These are phyloP conservation scores for Boletus insuetus DNA, from an alignment of 768 basidiomycete species.

Conservation along the genomic window DNA sequence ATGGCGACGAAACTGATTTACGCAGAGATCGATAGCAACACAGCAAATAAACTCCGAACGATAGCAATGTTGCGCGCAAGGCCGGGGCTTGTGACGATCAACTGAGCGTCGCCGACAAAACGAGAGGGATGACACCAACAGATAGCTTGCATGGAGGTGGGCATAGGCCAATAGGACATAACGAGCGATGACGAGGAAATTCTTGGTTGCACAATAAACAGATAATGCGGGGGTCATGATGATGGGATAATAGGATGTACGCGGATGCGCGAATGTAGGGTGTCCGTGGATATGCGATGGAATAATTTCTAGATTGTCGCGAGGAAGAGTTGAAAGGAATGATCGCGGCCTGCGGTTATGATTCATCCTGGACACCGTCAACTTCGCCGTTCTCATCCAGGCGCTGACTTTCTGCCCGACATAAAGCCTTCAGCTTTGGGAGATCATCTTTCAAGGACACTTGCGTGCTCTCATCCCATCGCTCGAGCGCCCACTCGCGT, in stretches of 20 bases:
- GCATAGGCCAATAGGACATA: slow-evolving; percentile 22
- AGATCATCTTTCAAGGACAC: slow-evolving; percentile 63
- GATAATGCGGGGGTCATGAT: slow-evolving; percentile 22
- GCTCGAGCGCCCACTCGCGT: slow-evolving; percentile 78
- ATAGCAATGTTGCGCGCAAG: slow-evolving; percentile 18
- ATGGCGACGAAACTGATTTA: slow-evolving; percentile 11
- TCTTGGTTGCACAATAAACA: slow-evolving; percentile 30
- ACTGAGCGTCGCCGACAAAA: slow-evolving; percentile 19
- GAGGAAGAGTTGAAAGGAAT: neutral
- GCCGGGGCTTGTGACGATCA: neutral
- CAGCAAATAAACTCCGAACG: slow-evolving; percentile 16
- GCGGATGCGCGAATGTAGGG: slow-evolving; percentile 18
- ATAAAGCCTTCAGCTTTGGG: slow-evolving; percentile 23
- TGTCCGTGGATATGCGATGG: slow-evolving; percentile 28
- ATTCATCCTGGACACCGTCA: slow-evolving; percentile 12
- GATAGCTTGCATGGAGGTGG: slow-evolving; percentile 4
- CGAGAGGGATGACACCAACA: slow-evolving; percentile 10
- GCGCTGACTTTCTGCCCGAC: slow-evolving; percentile 18
- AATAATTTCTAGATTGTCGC: slow-evolving; percentile 21
- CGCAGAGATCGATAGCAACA: slow-evolving; percentile 29
- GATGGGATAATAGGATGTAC: slow-evolving; percentile 21
- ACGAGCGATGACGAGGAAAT: slow-evolving; percentile 23
- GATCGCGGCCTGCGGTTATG: slow-evolving; percentile 7
- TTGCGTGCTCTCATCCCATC: slow-evolving; percentile 62
- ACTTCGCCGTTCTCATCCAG: slow-evolving; percentile 12